Evolutionary conservation across 768 basidiomycete species (phyloP).

Genomic region (Leccinum variicolor): DNA sequence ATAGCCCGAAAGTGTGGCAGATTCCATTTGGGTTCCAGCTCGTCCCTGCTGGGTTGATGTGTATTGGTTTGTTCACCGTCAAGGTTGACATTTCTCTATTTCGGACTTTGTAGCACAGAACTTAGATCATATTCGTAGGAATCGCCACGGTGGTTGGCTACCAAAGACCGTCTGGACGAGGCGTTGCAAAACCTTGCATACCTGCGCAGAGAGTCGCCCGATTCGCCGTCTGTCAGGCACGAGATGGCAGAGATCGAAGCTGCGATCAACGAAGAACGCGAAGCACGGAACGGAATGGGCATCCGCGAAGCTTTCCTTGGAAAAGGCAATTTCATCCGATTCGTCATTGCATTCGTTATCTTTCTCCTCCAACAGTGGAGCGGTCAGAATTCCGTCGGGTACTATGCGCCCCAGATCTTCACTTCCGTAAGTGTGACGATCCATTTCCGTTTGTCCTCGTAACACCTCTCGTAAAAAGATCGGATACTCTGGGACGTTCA

Average conservation of each 20-base stretch:
- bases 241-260: conserved; percentile 83
- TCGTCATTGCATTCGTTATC: conserved; percentile 79
- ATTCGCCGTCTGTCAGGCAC: conserved; percentile 45
- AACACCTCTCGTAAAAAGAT: conserved; percentile 34
- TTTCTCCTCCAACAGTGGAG: conserved; percentile 82
- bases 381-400: conserved; percentile 80
- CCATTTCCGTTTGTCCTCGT: background rate
- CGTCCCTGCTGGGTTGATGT: conserved; percentile 71
- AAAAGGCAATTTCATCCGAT: conserved; percentile 79
- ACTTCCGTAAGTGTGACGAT: conserved; percentile 44
- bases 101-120: background rate
- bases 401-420: conserved; percentile 77
- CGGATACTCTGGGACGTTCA: conserved; percentile 56
- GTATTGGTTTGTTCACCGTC: conserved; percentile 61
- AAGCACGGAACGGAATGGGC: conserved; percentile 61
- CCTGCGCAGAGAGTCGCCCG: conserved; percentile 45
- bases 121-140: conserved; percentile 40
- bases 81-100: conserved; percentile 35
- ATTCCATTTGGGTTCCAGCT: conserved; percentile 76
- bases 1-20: conserved; percentile 55
- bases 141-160: conserved; percentile 75
- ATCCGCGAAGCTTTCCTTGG: conserved; percentile 71
- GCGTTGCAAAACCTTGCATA: conserved; percentile 62
- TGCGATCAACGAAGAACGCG: conserved; percentile 70
- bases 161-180: conserved; percentile 51